Evolutionary conservation across 305 asterid species (phyloP).

Genomic region (Solanum hybrid): DNA sequence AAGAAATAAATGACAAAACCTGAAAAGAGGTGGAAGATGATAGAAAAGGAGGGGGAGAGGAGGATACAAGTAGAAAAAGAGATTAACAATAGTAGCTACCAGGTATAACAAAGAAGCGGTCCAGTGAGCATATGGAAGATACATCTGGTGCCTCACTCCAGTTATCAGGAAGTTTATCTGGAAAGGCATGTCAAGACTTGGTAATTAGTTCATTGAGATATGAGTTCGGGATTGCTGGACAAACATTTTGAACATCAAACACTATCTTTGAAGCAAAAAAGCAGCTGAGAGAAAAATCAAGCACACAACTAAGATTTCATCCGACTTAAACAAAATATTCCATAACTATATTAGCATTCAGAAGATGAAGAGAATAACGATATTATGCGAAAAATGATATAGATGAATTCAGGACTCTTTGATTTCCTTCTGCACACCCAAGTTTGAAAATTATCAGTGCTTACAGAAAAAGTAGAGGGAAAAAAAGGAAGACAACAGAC

Average conservation of each 20-base stretch:
- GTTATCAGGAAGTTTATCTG: constrained; percentile 79
- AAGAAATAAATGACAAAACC: constrained; percentile 3
- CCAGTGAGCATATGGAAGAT: constrained; percentile 54
- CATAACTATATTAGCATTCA: not conserved
- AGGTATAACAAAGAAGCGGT: constrained; percentile 84
- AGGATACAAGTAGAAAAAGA: not conserved
- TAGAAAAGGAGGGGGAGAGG: not conserved
- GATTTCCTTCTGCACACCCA: not conserved
- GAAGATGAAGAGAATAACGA: not conserved
- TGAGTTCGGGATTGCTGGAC: not conserved
- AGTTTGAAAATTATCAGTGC: not conserved
- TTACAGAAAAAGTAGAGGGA: not conserved
- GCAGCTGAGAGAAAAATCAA: not conserved
- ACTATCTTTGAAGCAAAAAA: not conserved
- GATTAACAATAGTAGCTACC: constrained; percentile 31
- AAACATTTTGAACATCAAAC: not conserved
- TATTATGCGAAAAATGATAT: not conserved
- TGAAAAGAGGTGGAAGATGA: not conserved
- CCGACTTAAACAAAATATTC: not conserved
- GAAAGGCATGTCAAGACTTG: constrained; percentile 14
- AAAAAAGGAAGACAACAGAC: not conserved
- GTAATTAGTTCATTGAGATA: not conserved
- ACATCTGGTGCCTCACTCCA: constrained; percentile 85
- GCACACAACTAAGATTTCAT: not conserved
- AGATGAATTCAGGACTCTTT: not conserved